Conservation (phyloP, 164 flowering plant genomes). For the Vitis rupestris region DNA sequence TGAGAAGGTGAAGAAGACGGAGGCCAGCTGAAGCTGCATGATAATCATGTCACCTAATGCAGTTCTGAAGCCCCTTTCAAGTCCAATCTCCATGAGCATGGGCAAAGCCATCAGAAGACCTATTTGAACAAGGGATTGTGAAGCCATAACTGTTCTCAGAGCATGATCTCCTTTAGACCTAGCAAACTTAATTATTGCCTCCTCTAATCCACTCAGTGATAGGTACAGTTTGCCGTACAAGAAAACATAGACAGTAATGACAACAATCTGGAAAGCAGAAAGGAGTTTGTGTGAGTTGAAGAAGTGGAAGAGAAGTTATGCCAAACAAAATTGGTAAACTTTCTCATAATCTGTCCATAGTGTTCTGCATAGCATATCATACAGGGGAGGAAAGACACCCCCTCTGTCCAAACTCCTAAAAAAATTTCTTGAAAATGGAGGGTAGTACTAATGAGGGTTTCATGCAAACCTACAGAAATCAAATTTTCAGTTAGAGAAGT, state of each 20-base stretch:
- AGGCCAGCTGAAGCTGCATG: constrained; percentile 93
- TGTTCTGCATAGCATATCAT: too few relatives aligned
- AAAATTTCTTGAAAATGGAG: too few relatives aligned
- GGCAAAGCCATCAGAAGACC: constrained; percentile 87
- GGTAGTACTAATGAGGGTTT: too few relatives aligned
- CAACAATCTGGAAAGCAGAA: constrained; percentile 62
- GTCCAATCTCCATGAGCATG: constrained; percentile 96
- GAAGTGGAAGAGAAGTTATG: not conserved
- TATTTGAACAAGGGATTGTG: constrained; percentile 88
- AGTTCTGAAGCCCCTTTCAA: constrained; percentile 92
- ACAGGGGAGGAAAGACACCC: too few relatives aligned
- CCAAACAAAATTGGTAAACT: not conserved
- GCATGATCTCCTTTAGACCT: constrained; percentile 53
- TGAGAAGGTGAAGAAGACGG: constrained; percentile 97
- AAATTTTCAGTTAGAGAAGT: not conserved
- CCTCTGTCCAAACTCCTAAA: too few relatives aligned
- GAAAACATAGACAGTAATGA: constrained; percentile 74
- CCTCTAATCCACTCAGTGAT: constrained; percentile 88
- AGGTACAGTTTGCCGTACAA: constrained; percentile 85
- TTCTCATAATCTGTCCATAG: too few relatives aligned
- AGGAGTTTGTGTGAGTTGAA: constrained; percentile 4
- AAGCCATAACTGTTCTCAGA: constrained; percentile 80
- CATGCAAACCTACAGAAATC: not conserved
- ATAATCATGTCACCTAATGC: constrained; percentile 77
- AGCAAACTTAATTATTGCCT: constrained; percentile 59